Base-by-base conservation (phyloP, 495 filamentous ascomycete genomes). In the Aspergillus ostianus region DNA sequence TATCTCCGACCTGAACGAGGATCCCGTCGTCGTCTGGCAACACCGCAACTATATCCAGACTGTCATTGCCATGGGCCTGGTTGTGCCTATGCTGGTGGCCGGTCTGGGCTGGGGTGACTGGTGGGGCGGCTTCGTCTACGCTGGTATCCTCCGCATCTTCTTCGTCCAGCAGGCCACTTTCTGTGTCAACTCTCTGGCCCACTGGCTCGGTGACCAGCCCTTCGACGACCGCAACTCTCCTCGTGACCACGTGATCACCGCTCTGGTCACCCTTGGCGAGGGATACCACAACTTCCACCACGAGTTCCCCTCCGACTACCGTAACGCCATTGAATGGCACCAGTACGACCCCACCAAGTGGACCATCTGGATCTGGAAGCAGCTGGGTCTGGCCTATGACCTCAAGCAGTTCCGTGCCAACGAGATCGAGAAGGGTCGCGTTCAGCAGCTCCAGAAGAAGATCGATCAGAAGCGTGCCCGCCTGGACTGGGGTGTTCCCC, bases 211-310 rank as follows among this genome's bases (percentile, higher is more conserved):
- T 62, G 94, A 98, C 71, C 94, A 98, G 79, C 94, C 94, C 54
- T 98, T 98, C 75, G 94, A 98, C 62, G 94, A 98, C 85, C 92
- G 93, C 75, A 97, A 98, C 86, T 94, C 90, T 57, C 94, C 94
- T 62, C 90, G 94, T 69, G 94, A 98, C 71, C 94, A 97, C 76
- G 85, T 96, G 70, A 87, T 98, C 75, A 98, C 94, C 48, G 94
- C 94, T 51, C 78, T 98, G 13, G 90, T 95, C 57, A 98, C 94
- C 50, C 91, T 98, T 29, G 94, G 94, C 52, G 94, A 98, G 75
- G 94, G 94, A 53, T 98, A 98, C 81, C 93, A 98, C 84, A 97
- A 96, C 82, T 98, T 98, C 87, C 94, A 98, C 82, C 94, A 98
- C 83, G 94, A 98, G 72, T 98, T 98, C 80, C 94, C 94, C 55